Evolutionary conservation across 352 stramenopile species (phyloP).

Genomic region (Ophiocytium majus): DNA sequence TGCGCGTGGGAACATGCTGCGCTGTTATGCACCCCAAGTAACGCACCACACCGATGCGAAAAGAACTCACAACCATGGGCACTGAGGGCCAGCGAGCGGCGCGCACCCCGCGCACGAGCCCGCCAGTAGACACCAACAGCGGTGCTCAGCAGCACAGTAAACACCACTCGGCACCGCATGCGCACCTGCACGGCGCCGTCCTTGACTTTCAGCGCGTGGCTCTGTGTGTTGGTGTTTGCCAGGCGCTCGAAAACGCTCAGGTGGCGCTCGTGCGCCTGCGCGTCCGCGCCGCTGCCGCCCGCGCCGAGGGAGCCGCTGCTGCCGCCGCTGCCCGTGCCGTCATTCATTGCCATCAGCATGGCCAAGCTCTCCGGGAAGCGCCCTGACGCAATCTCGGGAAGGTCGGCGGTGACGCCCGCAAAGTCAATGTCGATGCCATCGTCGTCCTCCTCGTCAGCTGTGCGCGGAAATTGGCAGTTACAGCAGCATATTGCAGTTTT

Average conservation of each 20-base stretch:
- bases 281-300: background rate
- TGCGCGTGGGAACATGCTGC: too few species aligned
- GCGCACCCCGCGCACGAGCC: too few species aligned
- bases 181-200: background rate
- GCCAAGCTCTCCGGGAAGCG: background rate
- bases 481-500: too few species aligned
- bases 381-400: background rate
- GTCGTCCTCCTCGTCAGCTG: too few species aligned
- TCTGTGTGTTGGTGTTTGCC: constrained; percentile 11
- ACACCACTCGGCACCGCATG: background rate
- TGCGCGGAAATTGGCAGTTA: too few species aligned
- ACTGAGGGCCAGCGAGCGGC: too few species aligned
- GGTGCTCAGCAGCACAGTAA: too few species aligned
- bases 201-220: constrained; percentile 23
- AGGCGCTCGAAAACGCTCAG: constrained; percentile 6
- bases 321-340: too few species aligned
- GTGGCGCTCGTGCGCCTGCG: background rate
- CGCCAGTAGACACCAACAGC: too few species aligned
- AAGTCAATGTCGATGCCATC: background rate
- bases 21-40: too few species aligned
- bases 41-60: too few species aligned
- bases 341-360: background rate
- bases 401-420: background rate
- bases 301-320: background rate
- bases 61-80: too few species aligned